Conservation (phyloP, 371 early-diverging fungal species). For the Mortierella sp. region DNA sequence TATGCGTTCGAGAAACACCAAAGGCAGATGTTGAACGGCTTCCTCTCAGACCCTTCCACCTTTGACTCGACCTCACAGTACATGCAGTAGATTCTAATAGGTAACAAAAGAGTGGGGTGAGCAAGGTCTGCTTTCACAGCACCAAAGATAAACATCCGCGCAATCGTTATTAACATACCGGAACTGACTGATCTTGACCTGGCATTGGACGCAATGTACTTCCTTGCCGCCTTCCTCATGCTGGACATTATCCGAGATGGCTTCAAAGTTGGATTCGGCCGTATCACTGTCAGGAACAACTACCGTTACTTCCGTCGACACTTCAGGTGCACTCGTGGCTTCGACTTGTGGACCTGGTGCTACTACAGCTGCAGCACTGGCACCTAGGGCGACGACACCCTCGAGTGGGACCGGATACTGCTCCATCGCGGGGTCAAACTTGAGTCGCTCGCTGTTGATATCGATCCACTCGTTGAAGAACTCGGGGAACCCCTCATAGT, state of each 20-base stretch:
- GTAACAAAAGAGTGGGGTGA: not conserved
- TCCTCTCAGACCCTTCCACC: constrained; percentile 22
- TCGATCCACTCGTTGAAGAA: constrained; percentile 68
- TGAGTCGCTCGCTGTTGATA: constrained; percentile 56
- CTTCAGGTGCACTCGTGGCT: no score
- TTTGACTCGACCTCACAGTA: constrained; percentile 83
- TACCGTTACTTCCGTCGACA: not conserved
- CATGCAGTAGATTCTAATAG: constrained; percentile 81
- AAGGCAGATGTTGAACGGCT: constrained; percentile 45
- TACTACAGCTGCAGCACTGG: not conserved
- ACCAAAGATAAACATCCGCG: no score
- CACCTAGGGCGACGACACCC: not conserved
- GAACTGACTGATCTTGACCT: constrained; percentile 50
- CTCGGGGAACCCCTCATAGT: constrained; percentile 61
- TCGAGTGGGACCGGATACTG: constrained; percentile 22
- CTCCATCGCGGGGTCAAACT: constrained; percentile 33
- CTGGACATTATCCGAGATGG: not conserved
- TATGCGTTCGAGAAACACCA: constrained; percentile 84
- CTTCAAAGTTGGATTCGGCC: not conserved
- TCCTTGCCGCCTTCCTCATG: constrained; percentile 20
- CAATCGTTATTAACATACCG: constrained; percentile 28
- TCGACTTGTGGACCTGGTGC: not conserved
- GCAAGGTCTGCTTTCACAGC: no score
- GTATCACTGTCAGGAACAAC: not conserved
- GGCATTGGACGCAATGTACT: constrained; percentile 48